Conservation (phyloP, 164 flowering plant species). For the Brasenia schreberi region DNA sequence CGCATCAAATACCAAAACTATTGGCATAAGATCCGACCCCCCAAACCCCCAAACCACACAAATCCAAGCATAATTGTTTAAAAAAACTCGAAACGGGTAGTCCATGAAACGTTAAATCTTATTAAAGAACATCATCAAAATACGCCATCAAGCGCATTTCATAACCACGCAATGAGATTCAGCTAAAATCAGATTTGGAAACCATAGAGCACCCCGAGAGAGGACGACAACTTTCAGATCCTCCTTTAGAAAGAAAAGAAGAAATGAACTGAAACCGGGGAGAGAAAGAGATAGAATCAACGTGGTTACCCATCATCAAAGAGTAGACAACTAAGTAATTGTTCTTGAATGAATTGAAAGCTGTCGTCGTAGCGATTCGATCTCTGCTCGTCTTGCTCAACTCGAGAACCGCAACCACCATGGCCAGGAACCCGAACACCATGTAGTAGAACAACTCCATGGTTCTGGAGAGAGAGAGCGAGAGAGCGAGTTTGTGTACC, state of each 20-base stretch:
- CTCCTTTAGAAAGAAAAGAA: not conserved
- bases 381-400: constrained; percentile 84
- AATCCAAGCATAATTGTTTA: no score
- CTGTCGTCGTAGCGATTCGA: constrained; percentile 59
- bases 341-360: constrained; percentile 96
- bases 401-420: constrained; percentile 69
- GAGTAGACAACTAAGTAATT: constrained; percentile 91
- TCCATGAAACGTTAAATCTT: not conserved
- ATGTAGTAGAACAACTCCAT: constrained; percentile 81
- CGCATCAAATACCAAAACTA: not conserved
- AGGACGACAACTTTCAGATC: not conserved
- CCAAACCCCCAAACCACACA: not conserved
- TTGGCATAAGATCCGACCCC: not conserved
- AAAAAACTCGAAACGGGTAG: not conserved
- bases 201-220: not conserved
- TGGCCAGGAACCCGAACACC: constrained; percentile 55
- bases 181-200: not conserved
- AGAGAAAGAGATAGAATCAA: not conserved
- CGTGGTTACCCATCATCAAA: constrained; percentile 87
- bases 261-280: not conserved
- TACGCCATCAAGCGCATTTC: not conserved
- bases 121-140: not conserved
- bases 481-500: not conserved
- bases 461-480: constrained; percentile 6
- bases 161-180: not conserved